Base-by-base conservation (phyloP, 169 alveolate species). In the Cryptosporidium ubiquitum region DNA sequence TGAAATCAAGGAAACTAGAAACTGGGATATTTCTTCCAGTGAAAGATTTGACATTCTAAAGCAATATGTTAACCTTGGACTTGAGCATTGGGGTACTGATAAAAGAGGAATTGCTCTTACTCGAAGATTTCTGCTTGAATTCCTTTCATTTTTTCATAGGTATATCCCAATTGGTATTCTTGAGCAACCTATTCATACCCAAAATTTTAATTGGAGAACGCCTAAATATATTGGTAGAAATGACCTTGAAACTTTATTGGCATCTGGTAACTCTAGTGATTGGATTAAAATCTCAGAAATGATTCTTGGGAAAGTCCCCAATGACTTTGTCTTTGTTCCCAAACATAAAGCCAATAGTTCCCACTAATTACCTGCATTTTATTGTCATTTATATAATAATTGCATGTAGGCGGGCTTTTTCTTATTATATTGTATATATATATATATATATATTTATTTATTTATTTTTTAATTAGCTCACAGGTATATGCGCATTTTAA, bases 21-120 rank as follows among this genome's bases (percentile, higher is more conserved):
- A 91, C 64, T 94, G 95, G 95, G 97, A 95, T 91, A 94, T 95
- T 26, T 93, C 96, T 5, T 92, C 95, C 51, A 55, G 91, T 5
- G 97, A 95, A 85, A 91, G 97, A 33, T 85, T 95, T 55, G 97
- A 92, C 16, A 69, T 94, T 52, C 70, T 93, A 14, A 93, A 92
- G 71, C 86, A 91, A 39, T 94, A 84, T 79, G 95, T 91, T 49
- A 73, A 85, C 39, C 92, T 70, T 75, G 97, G 96, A 0, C 92
- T 94, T 10, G 94, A 92, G 52, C 96, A 94, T 74, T 95, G 97
- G 97, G 97, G 97, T 31, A 85, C 95, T 51, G 97, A 95, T 73
- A 84, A 89, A 26, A 86, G 94, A 42, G 97, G 97, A 20, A 94
- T 95, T n/a, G 95, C 94, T 58, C 92, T 94, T 55, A 93, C 96